Base-by-base conservation (phyloP, 306 rosid species). In the Prunus padus region DNA sequence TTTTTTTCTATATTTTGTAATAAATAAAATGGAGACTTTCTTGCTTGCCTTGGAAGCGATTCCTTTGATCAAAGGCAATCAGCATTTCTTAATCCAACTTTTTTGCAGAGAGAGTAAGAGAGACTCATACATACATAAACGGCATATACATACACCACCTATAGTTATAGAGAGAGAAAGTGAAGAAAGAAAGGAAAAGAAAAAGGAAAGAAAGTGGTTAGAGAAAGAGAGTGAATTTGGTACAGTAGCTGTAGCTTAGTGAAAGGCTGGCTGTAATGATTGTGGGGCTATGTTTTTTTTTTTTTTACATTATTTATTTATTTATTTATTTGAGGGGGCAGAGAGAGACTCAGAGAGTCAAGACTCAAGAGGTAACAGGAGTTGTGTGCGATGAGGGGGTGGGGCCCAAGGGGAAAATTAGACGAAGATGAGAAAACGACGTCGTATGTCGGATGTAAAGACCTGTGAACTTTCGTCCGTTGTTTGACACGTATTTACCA, bases 11-110 rank as follows among this genome's bases (percentile, higher is more conserved):
- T 37, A 6, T 37, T 25, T 47, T 47, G 19, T 31, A 61, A 65
- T 57, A 44, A 46, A 52, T 44, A 31, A 74, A 54, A 62, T 51
- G n/a, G 37, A 75, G 45, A 22, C 54, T 71, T 57, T 77, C 46
- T 87, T 77, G 65, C 96, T 90, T 95, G 97, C 83, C 97, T 92
- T 89, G 73, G 89, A 92, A 92, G 98, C 85, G 97, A 84, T 78
- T 89, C 81, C 85, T 84, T 76, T 76, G 84, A 67, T 86, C 80
- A 82, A 82, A 77, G 84, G 78, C 75, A 80, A 78, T 69, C 85
- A 76, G 77, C 91, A 86, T 74, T 85, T 84, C 69, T 76, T 74
- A 88, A 82, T 84, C 69, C 79, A 52, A 78, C 82, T 61, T 75
- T 87, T 60, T 15, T 23, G 65, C 72, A 76, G 67, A 63, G 72